phyloP scores from a whole-genome alignment of 1,284 basidiomycete genomes.

The Chiua sp. region DNA sequence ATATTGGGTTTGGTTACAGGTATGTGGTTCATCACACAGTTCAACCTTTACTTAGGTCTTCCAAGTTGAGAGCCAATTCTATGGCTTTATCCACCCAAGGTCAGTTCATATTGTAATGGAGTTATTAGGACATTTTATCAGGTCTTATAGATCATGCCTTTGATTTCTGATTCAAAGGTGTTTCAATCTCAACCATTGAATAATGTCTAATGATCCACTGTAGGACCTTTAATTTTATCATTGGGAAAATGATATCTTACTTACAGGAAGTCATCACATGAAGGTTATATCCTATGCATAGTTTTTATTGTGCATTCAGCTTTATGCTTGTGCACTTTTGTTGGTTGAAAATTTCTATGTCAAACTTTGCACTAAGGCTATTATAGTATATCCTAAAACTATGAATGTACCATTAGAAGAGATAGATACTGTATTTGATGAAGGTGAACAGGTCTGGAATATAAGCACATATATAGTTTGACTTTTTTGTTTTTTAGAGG shows the following conservation, averaged over 20 bases:
- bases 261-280: slow-evolving; percentile 92
- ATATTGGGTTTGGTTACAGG: slow-evolving; percentile 92
- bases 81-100: slow-evolving; percentile 91
- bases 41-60: slow-evolving; percentile 10
- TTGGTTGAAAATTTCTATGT: slow-evolving; percentile 40
- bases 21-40: slow-evolving; percentile 34
- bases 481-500: slow-evolving; percentile 51
- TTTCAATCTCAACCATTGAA: slow-evolving; percentile 87
- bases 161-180: slow-evolving; percentile 92
- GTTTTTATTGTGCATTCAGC: slow-evolving; percentile 90
- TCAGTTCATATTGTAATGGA: slow-evolving; percentile 33
- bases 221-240: slow-evolving; percentile 89
- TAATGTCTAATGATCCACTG: slow-evolving; percentile 38
- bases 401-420: slow-evolving; percentile 82
- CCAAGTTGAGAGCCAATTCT: slow-evolving; percentile 75
- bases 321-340: slow-evolving; percentile 86
- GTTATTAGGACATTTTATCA: slow-evolving; percentile 5
- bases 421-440: slow-evolving; percentile 84
- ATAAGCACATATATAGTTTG: slow-evolving; percentile 6
- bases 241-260: slow-evolving; percentile 89
- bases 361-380: slow-evolving; percentile 2
- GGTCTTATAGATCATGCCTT: slow-evolving; percentile 82
- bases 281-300: slow-evolving; percentile 96
- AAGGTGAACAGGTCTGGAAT: slow-evolving; percentile 52
- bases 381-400: slow-evolving; percentile 80